Evolutionary conservation across 352 stramenopile species (phyloP).

Genomic region (Hyaloperonospora arabidopsidis): DNA sequence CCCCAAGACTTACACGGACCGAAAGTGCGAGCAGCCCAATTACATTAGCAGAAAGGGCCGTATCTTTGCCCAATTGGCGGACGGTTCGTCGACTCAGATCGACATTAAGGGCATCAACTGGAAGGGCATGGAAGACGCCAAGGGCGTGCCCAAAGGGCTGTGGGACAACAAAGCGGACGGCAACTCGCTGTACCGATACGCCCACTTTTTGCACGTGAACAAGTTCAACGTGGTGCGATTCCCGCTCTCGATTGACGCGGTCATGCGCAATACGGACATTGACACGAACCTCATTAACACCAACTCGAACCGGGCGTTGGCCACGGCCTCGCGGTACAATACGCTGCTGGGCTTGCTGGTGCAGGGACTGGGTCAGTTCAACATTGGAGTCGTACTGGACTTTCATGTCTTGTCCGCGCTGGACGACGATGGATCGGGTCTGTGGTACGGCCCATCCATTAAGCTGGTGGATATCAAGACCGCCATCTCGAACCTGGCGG

Average conservation of each 20-base stretch:
- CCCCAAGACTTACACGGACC: slow-evolving; percentile 61
- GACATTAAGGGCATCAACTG: slow-evolving; percentile 85
- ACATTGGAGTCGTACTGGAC: slow-evolving; percentile 72
- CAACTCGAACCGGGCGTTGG: slow-evolving; percentile 75
- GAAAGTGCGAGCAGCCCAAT: slow-evolving; percentile 71
- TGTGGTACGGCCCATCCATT: slow-evolving; percentile 78
- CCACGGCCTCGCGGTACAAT: slow-evolving; percentile 51
- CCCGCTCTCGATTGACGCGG: slow-evolving; percentile 61
- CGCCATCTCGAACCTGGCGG: slow-evolving; percentile 64
- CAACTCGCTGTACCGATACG: slow-evolving; percentile 69
- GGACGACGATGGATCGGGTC: slow-evolving; percentile 34
- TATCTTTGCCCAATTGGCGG: slow-evolving; percentile 52
- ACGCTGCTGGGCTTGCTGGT: slow-evolving; percentile 51
- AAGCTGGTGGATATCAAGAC: slow-evolving; percentile 64
- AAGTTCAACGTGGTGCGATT: slow-evolving; percentile 79
- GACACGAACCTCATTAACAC: slow-evolving; percentile 67
- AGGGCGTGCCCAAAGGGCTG: slow-evolving; percentile 63
- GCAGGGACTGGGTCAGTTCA: slow-evolving; percentile 65
- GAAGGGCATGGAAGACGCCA: slow-evolving; percentile 70
- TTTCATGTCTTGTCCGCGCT: slow-evolving; percentile 63
- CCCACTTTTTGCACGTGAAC: slow-evolving; percentile 64
- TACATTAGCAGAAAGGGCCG: slow-evolving; percentile 71
- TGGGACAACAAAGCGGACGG: slow-evolving; percentile 79
- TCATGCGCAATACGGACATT: slow-evolving; percentile 58
- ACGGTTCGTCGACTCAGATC: slow-evolving; percentile 51